Conservation (phyloP, 768 basidiomycete genomes). For the Mycena metata region DNA sequence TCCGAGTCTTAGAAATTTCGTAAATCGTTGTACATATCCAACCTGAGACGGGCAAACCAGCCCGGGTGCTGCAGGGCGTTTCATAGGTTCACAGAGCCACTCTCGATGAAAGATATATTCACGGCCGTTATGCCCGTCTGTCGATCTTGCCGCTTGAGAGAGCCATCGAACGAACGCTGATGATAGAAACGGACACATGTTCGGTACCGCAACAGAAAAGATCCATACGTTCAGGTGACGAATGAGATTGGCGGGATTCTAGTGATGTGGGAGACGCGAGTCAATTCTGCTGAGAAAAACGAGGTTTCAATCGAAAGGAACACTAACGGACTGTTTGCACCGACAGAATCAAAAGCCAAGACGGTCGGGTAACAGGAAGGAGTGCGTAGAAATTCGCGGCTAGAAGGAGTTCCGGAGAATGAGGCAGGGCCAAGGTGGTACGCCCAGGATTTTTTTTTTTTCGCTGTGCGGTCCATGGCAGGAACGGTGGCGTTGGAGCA, state of each 20-base stretch:
- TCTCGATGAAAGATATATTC: too few relatives aligned
- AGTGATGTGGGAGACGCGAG: slow-evolving; percentile 6
- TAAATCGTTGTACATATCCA: background rate
- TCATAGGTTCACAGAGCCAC: too few relatives aligned
- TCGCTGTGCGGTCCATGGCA: background rate
- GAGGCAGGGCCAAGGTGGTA: too few relatives aligned
- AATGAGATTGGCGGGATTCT: slow-evolving; percentile 17
- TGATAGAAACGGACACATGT: background rate
- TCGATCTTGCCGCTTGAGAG: background rate
- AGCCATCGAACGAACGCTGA: background rate
- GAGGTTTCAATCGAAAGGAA: background rate
- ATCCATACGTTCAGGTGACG: background rate
- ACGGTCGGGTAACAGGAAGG: too few relatives aligned
- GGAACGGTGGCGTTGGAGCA: background rate
- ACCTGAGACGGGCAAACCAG: background rate
- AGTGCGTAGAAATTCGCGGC: too few relatives aligned
- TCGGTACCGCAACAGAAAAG: slow-evolving; percentile 4
- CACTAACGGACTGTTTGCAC: slow-evolving; percentile 1
- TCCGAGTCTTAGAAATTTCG: too few relatives aligned
- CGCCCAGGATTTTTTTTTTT: too few relatives aligned
- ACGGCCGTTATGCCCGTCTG: background rate
- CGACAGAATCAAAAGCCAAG: background rate
- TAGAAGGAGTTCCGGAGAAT: too few relatives aligned
- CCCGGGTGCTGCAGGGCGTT: too few relatives aligned
- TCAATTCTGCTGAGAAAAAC: background rate